phyloP scores from a whole-genome alignment of 1,284 basidiomycete species.

The Athelia psychrophila region DNA sequence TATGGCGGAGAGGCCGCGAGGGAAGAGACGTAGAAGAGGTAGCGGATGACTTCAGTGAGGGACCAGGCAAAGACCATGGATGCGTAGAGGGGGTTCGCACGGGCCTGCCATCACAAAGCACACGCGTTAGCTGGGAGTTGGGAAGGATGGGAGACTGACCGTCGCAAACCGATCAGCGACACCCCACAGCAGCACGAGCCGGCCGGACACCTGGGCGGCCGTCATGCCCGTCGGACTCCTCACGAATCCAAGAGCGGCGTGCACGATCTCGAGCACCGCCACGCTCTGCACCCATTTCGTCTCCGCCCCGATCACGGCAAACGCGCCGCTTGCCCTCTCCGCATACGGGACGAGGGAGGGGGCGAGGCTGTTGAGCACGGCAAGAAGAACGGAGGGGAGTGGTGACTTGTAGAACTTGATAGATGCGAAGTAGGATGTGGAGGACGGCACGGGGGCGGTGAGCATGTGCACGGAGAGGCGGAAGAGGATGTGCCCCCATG shows the following conservation, averaged over 20 bases:
- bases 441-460: constrained; percentile 21
- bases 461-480: constrained; percentile 46
- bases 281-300: constrained; percentile 80
- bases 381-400: no score
- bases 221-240: constrained; percentile 82
- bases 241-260: constrained; percentile 84
- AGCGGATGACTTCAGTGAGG: constrained; percentile 89
- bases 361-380: constrained; percentile 20
- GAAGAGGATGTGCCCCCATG: constrained; percentile 74
- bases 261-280: constrained; percentile 81
- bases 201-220: constrained; percentile 81
- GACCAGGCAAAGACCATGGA: constrained; percentile 96
- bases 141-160: constrained; percentile 31
- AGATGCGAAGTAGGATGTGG: constrained; percentile 29
- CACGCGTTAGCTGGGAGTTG: no score
- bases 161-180: constrained; percentile 61
- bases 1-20: constrained; percentile 54
- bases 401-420: no score
- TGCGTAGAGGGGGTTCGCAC: constrained; percentile 78
- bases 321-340: constrained; percentile 49
- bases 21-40: constrained; percentile 82
- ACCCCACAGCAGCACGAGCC: constrained; percentile 88
- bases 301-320: constrained; percentile 53
- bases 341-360: constrained; percentile 34
- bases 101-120: no score